phyloP scores from a whole-genome alignment of 2,329 filamentous ascomycete species.

The Alternaria alternata region DNA sequence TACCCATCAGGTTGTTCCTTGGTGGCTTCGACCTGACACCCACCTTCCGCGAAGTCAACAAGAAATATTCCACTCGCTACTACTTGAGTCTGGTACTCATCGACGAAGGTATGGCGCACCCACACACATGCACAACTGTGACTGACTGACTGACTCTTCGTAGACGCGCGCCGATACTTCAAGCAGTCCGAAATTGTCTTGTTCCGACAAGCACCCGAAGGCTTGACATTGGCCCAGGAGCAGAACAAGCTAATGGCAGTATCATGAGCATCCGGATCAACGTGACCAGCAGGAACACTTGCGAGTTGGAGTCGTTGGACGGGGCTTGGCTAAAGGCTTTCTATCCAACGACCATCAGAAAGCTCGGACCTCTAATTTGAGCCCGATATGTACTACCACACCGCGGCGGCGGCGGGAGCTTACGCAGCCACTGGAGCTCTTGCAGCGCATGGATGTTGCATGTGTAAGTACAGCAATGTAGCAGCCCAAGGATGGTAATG shows the following conservation, averaged over 20 bases:
- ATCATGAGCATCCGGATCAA: slow-evolving; percentile 31
- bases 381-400: neutral
- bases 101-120: slow-evolving; percentile 74
- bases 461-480: slow-evolving; percentile 3
- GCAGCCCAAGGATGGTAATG: neutral
- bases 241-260: slow-evolving; percentile 56
- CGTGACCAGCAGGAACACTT: neutral
- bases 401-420: slow-evolving; percentile 1
- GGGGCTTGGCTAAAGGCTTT: neutral
- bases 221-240: slow-evolving; percentile 57
- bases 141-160: slow-evolving; percentile 22
- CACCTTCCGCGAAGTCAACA: slow-evolving; percentile 99
- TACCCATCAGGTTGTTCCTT: slow-evolving; percentile 95
- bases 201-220: slow-evolving; percentile 76
- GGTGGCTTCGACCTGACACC: slow-evolving; percentile 97
- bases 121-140: neutral
- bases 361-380: neutral
- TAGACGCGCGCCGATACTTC: slow-evolving; percentile 96
- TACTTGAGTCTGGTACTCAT: slow-evolving; percentile 96
- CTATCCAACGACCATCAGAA: neutral
- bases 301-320: neutral
- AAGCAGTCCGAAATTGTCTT: slow-evolving; percentile 99
- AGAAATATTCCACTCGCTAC: slow-evolving; percentile 98
- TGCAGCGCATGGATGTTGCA: neutral
- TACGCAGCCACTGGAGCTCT: neutral